phyloP scores from a whole-genome alignment of 106 monocot species.

The Chionographis japonica region DNA sequence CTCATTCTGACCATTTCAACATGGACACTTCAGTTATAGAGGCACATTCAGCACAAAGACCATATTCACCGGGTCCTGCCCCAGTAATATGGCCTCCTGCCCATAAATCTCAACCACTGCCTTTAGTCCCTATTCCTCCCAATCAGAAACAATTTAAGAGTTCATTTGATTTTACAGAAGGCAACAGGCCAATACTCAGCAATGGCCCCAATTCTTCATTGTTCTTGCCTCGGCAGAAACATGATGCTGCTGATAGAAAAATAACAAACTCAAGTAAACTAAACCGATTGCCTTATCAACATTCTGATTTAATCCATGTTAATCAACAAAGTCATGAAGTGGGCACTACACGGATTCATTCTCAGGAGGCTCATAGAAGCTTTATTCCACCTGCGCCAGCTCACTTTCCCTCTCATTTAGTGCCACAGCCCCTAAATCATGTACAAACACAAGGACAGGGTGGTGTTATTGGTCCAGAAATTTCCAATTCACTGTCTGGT shows the following conservation, averaged over 20 bases:
- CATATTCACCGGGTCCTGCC: conserved; percentile 25
- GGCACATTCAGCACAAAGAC: conserved; percentile 21
- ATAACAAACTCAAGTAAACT: conserved; percentile 2
- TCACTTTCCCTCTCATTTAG: conserved; percentile 22
- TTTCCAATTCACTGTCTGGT: conserved; percentile 26
- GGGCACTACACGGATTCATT: conserved; percentile 1
- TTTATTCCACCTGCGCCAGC: conserved; percentile 17
- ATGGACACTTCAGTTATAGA: conserved; percentile 18
- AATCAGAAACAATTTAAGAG: conserved; percentile 31
- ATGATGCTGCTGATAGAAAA: conserved; percentile 28
- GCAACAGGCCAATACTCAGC: conserved; percentile 22
- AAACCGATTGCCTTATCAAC: conserved; percentile 21
- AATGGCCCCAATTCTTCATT: conserved; percentile 20
- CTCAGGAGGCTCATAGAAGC: conserved; percentile 26
- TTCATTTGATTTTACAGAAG: conserved; percentile 25
- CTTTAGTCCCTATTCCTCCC: conserved; percentile 24
- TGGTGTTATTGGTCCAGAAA: conserved; percentile 9
- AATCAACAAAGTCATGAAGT: conserved; percentile 29
- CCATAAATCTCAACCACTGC: conserved; percentile 41
- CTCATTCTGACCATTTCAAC: conserved; percentile 25
- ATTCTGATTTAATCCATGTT: conserved; percentile 15
- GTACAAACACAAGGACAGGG: conserved; percentile 23
- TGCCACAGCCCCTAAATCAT: conserved; percentile 25
- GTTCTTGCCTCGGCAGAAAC: conserved; percentile 18
- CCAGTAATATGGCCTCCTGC: conserved; percentile 32